Percentiles rank a stretch among this genome's conserved stretches.
phyloP scores from a whole-genome alignment of 345 rosid genomes.

The Citrus maxima region DNA sequence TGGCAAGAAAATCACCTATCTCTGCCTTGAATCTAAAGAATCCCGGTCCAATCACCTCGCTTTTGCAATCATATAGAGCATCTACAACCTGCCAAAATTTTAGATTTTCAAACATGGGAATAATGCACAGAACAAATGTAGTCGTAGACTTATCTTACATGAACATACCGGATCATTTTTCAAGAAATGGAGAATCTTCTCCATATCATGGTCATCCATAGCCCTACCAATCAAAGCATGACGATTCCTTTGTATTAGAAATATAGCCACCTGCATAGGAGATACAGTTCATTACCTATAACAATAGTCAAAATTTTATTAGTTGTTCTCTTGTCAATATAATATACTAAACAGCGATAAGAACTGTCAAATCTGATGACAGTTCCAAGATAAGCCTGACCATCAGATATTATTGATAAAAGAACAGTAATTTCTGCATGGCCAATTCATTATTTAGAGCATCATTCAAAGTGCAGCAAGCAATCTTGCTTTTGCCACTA shows the following conservation, averaged over 20 bases:
- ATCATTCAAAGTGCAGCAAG: not conserved
- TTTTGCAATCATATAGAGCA: conserved; percentile 94
- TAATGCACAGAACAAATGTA: not conserved
- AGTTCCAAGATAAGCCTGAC: not conserved
- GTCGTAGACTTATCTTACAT: conserved; percentile 3
- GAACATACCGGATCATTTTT: conserved; percentile 78
- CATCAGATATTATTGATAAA: not conserved
- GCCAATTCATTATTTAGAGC: not conserved
- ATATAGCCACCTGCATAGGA: conserved; percentile 75
- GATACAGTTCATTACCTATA: conserved; percentile 3
- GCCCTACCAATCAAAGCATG: conserved; percentile 99
- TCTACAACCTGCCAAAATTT: conserved; percentile 70
- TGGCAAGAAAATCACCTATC: conserved; percentile 56
- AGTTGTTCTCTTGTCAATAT: not conserved
- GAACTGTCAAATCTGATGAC: not conserved
- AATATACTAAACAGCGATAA: not conserved
- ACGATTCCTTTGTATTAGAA: conserved; percentile 96
- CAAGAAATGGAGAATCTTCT: conserved; percentile 77
- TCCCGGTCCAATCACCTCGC: conserved; percentile 99
- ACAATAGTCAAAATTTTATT: not conserved
- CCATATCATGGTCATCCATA: conserved; percentile 93
- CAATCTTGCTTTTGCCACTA: not conserved
- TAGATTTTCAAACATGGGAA: conserved; percentile 4
- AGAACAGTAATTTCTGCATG: not conserved
- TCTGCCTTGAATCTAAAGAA: conserved; percentile 98